Conservation (phyloP, 306 rosid genomes). For the Begonia fuchsioides region DNA sequence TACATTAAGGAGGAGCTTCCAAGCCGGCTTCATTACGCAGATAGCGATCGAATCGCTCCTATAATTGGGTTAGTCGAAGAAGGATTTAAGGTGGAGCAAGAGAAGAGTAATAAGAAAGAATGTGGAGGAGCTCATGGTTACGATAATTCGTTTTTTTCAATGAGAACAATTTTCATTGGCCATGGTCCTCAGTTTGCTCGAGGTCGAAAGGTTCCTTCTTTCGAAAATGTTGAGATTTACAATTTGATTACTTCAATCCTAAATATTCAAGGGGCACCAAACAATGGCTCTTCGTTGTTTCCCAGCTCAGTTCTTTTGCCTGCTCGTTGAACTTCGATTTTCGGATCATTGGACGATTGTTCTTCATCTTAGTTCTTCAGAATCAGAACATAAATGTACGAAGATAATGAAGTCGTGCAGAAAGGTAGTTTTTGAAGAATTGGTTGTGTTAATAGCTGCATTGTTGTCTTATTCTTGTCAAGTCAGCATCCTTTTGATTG, state of each 20-base stretch:
- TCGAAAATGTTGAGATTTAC: conserved; percentile 87
- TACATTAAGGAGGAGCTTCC: conserved; percentile 85
- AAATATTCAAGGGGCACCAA: conserved; percentile 58
- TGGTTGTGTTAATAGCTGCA: no score
- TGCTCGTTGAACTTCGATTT: conserved; percentile 11
- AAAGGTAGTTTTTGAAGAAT: no score
- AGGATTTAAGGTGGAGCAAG: conserved; percentile 77
- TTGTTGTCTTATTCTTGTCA: no score
- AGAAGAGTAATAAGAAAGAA: conserved; percentile 37
- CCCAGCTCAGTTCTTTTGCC: conserved; percentile 52
- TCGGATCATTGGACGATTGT: background rate
- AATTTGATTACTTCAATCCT: conserved; percentile 82
- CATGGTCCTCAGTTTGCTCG: conserved; percentile 90
- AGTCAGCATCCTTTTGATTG: no score
- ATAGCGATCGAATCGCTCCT: conserved; percentile 57
- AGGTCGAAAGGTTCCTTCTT: conserved; percentile 78
- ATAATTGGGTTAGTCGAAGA: conserved; percentile 69
- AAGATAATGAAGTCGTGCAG: no score
- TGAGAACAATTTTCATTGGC: conserved; percentile 82
- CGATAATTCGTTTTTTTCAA: conserved; percentile 80
- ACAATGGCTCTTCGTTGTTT: conserved; percentile 71
- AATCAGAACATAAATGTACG: no score
- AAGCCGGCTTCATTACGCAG: conserved; percentile 55
- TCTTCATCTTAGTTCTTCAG: background rate
- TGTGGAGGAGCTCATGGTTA: conserved; percentile 97